A percentile compares a stretch with the other conserved stretches of the same genome.
phyloP scores from a whole-genome alignment of 495 filamentous ascomycete genomes.

The Talaromyces adpressus region DNA sequence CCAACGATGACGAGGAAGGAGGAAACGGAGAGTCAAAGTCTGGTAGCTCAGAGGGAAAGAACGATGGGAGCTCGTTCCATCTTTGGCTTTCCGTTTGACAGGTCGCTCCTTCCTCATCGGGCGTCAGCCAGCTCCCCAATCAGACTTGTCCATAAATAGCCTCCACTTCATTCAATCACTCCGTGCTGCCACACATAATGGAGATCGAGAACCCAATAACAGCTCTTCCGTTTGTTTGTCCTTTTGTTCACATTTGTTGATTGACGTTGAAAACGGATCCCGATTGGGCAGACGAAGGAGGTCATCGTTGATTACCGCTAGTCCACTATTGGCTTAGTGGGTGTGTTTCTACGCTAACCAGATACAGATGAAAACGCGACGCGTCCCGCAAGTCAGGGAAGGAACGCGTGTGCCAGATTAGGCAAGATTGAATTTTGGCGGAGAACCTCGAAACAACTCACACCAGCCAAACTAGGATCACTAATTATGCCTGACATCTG shows the following conservation, averaged over 20 bases:
- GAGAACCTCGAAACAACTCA: neutral
- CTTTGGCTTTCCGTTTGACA: neutral
- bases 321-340: neutral
- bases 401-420: neutral
- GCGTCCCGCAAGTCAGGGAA: neutral
- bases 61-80: neutral
- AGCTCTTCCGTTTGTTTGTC: neutral
- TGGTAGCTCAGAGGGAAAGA: neutral
- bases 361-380: neutral
- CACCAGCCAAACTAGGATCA: neutral
- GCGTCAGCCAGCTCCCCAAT: neutral
- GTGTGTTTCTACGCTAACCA: neutral
- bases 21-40: too few species aligned
- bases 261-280: neutral
- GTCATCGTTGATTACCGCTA: neutral
- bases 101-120: neutral
- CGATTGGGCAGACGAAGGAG: neutral
- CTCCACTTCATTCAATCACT: too few species aligned
- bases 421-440: conserved; percentile 2
- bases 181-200: neutral
- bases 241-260: neutral
- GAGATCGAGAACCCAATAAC: neutral
- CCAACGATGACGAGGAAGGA: neutral
- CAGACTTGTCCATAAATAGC: neutral
- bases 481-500: neutral